Base-by-base conservation (phyloP, 83 land plant species). In the Isoetes engelmannii region DNA sequence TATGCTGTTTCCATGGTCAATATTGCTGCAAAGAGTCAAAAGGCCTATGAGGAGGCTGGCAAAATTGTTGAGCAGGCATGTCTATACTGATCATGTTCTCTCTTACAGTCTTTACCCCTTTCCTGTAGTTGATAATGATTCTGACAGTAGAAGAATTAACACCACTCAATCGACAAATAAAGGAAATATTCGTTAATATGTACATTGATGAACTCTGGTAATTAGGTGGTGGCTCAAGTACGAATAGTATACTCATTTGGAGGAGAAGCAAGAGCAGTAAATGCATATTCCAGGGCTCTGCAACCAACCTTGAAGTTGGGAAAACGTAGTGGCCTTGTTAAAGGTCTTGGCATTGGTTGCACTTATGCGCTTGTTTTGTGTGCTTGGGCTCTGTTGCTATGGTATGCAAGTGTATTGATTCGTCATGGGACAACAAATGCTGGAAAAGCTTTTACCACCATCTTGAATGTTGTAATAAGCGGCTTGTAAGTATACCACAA, bases 381-480 rank as follows among this genome's bases (percentile, higher is more conserved):
- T 86, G 91, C 96, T 20, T 88, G 92, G 93, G 92, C 96, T 41
- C 75, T 91, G 70, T 83, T 91, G n/a, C 84, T 88, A 57, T 88
- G 92, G 93, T 88, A 86, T 67, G 96, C 95, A 18, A 92, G 92
- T 5, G 89, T 86, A 13, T 84, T 88, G 51, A 84, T 91, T 73
- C 59, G 93, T 55, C 78, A 79, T 69, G 96, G 92, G 20, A 75
- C 74, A 69, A 82, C 88, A 9, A 90, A 91, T 80, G 93, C 88
- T 41, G 96, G 96, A 7, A 91, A 91, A 73, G 93, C 96, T 19
- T 89, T 91, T 72, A 86, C 96, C 0, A 92, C 93, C 4, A 84
- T 91, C 58, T 84, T 91, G 74, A 85, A 87, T 45, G 89, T 87
- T 57, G 89, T 91, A 45, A 85, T 91, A 62, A 90, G 96, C 64